Evolutionary conservation across 2,329 filamentous ascomycete species (phyloP), one percentile per base, ranked within the genome.

Genomic region (Volutella citrinella): DNA sequence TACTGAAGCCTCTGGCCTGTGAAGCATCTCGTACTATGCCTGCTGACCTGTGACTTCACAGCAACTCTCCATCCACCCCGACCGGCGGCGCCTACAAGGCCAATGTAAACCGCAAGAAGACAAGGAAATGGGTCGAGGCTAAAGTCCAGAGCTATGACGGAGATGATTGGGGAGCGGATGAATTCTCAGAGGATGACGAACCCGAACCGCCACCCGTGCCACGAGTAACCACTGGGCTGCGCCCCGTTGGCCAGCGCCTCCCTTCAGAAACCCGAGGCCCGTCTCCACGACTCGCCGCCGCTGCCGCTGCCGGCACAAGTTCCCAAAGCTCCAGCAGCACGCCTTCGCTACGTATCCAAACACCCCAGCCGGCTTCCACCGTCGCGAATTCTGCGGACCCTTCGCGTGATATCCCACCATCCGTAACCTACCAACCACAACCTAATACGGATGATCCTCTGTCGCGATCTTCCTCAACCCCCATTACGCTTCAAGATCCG

Each of bases 61-160:
- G 15, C 27, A 61, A 57, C 44, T 52, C 55, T 23, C 53, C 59
- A 8, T 47, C 54, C 24, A 52, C 59, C n/a, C 52, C 58, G 12
- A 46, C 56, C 14, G 54, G 48, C 34, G 58, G 50, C 38, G 53
- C 63, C 17, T 95, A 90, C 65, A 84, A 86, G 59, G 79, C 88
- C 32, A 94, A 95, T 59, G 82, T 96, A 30, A 91, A 87, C 64
- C 82, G 91, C 42, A 77, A 81, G 36, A 95, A 95, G 67, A 96
- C 90, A 35, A 86, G 83, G 64, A 95, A 95, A 76, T 97, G 91
- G 91, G 84, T 91, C 22, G 84, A 95, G 54, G 91, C 91, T 21
- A 91, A 90, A 61, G 74, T 80, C 38, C 82, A 85, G 51, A 86
- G 80, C 56, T 97, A 97, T 56, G 90, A 91, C 53, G 91, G 90